Conservation (phyloP, 352 stramenopile genomes). For the Thalassiosira hispida region DNA sequence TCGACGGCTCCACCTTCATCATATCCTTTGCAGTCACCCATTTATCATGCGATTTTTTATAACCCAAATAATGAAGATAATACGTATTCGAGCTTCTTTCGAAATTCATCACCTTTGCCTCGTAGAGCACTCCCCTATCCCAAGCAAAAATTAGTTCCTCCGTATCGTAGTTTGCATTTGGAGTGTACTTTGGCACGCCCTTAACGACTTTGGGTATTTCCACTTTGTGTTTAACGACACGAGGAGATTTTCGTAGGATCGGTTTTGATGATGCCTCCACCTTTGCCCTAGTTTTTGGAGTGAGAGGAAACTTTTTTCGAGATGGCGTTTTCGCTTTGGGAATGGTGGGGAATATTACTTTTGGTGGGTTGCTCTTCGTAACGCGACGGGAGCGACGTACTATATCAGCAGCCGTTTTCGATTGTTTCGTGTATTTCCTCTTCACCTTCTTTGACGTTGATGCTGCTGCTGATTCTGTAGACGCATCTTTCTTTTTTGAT, state of each 20-base stretch:
- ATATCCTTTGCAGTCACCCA: no score
- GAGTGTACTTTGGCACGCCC: no score
- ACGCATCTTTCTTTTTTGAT: not conserved
- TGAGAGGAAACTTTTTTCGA: conserved; percentile 8
- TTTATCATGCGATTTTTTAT: no score
- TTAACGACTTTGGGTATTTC: no score
- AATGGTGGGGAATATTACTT: conserved; percentile 11
- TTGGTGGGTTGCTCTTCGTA: conserved; percentile 3
- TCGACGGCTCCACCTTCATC: no score
- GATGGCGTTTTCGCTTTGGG: conserved; percentile 8
- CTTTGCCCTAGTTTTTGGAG: conserved; percentile 1
- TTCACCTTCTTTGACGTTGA: not conserved
- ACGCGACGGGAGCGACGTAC: conserved; percentile 12
- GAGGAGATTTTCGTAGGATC: conserved; percentile 3
- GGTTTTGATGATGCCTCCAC: conserved; percentile 7
- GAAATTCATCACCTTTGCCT: no score
- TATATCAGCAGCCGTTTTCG: conserved; percentile 4
- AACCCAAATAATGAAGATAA: no score
- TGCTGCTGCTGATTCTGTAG: not conserved
- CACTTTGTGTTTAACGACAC: not conserved
- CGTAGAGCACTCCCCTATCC: no score
- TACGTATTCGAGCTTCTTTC: no score
- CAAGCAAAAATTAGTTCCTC: no score
- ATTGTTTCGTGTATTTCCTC: not conserved
- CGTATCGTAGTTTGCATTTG: no score